Evolutionary conservation across 129 eudicot genomes (phyloP).

Genomic region (Pseudognaphalium luteoalbum): DNA sequence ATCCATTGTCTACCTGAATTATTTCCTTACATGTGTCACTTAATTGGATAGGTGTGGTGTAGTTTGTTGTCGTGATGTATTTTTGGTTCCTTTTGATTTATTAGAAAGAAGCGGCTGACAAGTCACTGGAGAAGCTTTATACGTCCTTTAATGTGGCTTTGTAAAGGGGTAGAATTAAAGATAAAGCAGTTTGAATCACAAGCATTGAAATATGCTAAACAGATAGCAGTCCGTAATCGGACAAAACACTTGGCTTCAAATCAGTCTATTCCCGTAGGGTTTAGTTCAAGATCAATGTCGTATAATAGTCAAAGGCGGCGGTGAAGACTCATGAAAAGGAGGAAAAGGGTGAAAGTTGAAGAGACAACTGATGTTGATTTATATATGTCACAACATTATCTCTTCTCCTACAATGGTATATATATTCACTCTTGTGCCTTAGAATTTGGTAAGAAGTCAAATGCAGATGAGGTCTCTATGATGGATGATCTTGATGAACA

Average conservation of each 20-base stretch:
- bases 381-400: constrained; percentile 69
- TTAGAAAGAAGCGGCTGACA: constrained; percentile 84
- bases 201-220: constrained; percentile 55
- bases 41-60: constrained; percentile 4
- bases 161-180: constrained; percentile 91
- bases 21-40: neutral
- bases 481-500: constrained; percentile 62
- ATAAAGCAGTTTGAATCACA: constrained; percentile 71
- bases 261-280: constrained; percentile 49
- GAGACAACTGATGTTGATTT: constrained; percentile 58
- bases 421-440: neutral
- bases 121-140: constrained; percentile 89
- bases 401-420: constrained; percentile 74
- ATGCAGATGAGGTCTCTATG: constrained; percentile 52
- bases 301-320: constrained; percentile 40
- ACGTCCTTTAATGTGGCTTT: constrained; percentile 92
- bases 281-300: constrained; percentile 67
- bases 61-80: constrained; percentile 11
- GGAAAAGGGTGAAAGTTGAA: constrained; percentile 73
- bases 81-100: constrained; percentile 18
- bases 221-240: constrained; percentile 41
- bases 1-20: neutral
- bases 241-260: constrained; percentile 53
- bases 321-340: constrained; percentile 71
- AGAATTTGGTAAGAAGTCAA: constrained; percentile 41